A percentile compares a stretch with the other conserved stretches of the same genome.
Conservation (phyloP, 768 basidiomycete species). For the Suillus hirtellus region DNA sequence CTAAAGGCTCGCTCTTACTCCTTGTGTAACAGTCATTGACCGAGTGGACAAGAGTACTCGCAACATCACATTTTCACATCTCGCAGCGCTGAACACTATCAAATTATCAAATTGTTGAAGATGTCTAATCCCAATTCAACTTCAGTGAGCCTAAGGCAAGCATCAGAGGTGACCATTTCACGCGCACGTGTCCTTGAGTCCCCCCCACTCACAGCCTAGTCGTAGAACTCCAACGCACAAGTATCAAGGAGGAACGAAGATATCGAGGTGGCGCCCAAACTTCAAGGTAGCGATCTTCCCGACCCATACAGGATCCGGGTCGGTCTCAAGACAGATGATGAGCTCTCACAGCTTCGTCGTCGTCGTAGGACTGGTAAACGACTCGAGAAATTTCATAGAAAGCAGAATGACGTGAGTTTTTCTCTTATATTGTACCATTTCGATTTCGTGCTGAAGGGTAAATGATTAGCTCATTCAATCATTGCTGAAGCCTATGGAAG, state of each 20-base stretch:
- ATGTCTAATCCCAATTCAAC: slow-evolving; percentile 7
- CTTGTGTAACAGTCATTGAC: neutral
- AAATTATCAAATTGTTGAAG: neutral
- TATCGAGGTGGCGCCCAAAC: neutral
- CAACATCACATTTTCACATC: neutral
- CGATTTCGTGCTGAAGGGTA: slow-evolving; percentile 8
- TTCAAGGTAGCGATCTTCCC: slow-evolving; percentile 27
- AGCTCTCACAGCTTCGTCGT: slow-evolving; percentile 61
- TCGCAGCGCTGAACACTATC: neutral
- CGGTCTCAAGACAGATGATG: slow-evolving; percentile 60
- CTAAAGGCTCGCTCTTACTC: neutral
- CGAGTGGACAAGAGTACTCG: neutral
- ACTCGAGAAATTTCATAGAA: slow-evolving; percentile 64
- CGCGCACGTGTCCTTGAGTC: neutral
- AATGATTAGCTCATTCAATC: slow-evolving; percentile 69
- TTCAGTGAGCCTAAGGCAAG: slow-evolving; percentile 7
- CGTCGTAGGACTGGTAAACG: slow-evolving; percentile 59
- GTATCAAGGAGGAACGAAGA: neutral
- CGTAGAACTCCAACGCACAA: neutral
- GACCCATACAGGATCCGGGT: slow-evolving; percentile 72
- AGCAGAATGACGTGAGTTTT: slow-evolving; percentile 66
- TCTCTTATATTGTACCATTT: slow-evolving; percentile 8
- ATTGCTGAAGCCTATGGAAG: slow-evolving; percentile 90
- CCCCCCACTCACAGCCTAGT: slow-evolving; percentile 3
- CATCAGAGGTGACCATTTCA: slow-evolving; percentile 14